Evolutionary conservation across 805 yeast species (phyloP).

Genomic region (Wickerhamiella vanderwaltii): DNA sequence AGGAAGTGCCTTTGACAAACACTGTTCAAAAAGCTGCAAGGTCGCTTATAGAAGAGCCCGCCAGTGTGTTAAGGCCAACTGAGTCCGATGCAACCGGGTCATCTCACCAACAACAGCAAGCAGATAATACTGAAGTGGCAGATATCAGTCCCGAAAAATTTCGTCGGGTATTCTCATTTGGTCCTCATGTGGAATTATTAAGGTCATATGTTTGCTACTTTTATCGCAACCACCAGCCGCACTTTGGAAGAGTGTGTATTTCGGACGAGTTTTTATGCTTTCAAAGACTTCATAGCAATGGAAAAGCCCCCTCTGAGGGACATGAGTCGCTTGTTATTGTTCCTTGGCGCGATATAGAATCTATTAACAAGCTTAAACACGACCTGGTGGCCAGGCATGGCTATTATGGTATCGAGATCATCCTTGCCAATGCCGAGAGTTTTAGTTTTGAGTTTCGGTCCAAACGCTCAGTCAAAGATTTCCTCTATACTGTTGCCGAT

Average conservation of each 20-base stretch:
- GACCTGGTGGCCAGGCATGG: constrained; percentile 20
- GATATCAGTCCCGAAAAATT: constrained; percentile 45
- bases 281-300: constrained; percentile 43
- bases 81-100: not conserved
- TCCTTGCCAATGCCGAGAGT: constrained; percentile 64
- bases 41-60: not conserved
- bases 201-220: constrained; percentile 41
- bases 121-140: constrained; percentile 32
- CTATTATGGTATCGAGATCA: constrained; percentile 58
- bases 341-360: constrained; percentile 64
- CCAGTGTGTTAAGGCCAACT: not conserved
- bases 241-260: constrained; percentile 72
- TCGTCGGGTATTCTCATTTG: constrained; percentile 52
- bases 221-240: constrained; percentile 56
- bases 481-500: not conserved
- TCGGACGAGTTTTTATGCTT: constrained; percentile 64
- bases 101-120: not conserved
- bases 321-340: constrained; percentile 68
- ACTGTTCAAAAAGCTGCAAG: not conserved
- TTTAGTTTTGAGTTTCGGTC: constrained; percentile 53
- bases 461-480: not conserved
- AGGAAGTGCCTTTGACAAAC: not conserved
- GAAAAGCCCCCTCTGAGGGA: constrained; percentile 39
- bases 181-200: constrained; percentile 38
- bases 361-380: constrained; percentile 30